Evolutionary conservation across 2,329 filamentous ascomycete species (phyloP), one percentile per base, ranked within the genome.

Genomic region (Aspergillus udagawae): DNA sequence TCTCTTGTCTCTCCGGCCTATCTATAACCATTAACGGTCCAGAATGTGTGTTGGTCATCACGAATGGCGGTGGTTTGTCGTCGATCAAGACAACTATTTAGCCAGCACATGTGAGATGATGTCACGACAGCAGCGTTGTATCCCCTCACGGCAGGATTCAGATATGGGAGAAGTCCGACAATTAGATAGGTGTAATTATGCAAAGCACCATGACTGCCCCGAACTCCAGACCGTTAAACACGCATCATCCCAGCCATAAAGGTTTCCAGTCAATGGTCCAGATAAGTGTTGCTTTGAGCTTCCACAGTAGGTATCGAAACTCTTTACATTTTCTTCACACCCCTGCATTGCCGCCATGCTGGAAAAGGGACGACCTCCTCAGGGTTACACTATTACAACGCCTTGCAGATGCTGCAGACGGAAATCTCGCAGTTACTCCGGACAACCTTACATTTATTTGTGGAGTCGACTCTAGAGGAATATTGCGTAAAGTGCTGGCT

Each of bases 381-480:
- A 61, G 56, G 54, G 45, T 56, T 52, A 52, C 53, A 55, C 45
- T 45, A 71, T 72, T 63, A 65, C 65, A 60, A 49, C 63, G 63
- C 63, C 53, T n/a, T 63, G 62, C 66, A 67, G 61, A 49, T 27
- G 56, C 55, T 50, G 41, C 47, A 25, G 50, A 55, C 17, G 5
- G 32, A 7, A 38, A 17, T 38, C 32, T 38, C 14, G 14, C 32
- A 38, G 14, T 38, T 38, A 38, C 12, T 32, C 29, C 12, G 29
- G 29, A 14, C 29, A 14, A 12, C 29, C 12, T 32, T 32, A 32
- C 3, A 32, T 14, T 14, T 32, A 32, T 32, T 12, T 29, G 28
- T 4, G 28, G 28, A 29, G 10, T 38, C 32, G 32, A 17, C 14
- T 38, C 14, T 8, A 38, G 32, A 7, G 32, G 32, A 17, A 7